phyloP scores from a whole-genome alignment of 164 flowering plant species.

The Protea cynaroides region DNA sequence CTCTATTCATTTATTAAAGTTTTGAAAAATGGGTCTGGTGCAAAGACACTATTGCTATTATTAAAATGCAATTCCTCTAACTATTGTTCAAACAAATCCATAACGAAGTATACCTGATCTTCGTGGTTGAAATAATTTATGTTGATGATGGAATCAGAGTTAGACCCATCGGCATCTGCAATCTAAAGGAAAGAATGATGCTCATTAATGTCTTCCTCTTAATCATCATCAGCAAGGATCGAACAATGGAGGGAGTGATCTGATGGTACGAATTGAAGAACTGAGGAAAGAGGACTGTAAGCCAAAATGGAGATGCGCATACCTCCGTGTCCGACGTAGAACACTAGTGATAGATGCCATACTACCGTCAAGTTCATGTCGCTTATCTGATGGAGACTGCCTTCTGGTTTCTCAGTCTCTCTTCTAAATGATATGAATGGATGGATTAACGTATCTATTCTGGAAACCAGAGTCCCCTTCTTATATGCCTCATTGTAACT shows the following conservation, averaged over 20 bases:
- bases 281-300: no score
- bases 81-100: constrained; percentile 54
- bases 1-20: constrained; percentile 14
- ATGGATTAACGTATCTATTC: no score
- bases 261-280: not conserved
- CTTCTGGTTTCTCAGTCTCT: no score
- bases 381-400: no score
- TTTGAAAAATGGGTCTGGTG: constrained; percentile 13
- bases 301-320: no score
- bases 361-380: no score
- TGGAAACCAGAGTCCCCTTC: no score
- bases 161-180: constrained; percentile 13
- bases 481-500: no score
- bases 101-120: constrained; percentile 51
- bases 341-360: no score
- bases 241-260: constrained; percentile 2
- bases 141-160: constrained; percentile 22
- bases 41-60: constrained; percentile 7
- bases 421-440: no score
- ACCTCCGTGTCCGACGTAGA: no score
- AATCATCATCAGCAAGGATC: constrained; percentile 1
- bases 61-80: constrained; percentile 30
- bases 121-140: constrained; percentile 32
- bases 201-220: constrained; percentile 5
- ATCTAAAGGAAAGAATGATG: not conserved